These are phyloP conservation scores for Pestalotiopsis sp. DNA, from an alignment of 2,329 filamentous ascomycete species.

Conservation along the genomic window DNA sequence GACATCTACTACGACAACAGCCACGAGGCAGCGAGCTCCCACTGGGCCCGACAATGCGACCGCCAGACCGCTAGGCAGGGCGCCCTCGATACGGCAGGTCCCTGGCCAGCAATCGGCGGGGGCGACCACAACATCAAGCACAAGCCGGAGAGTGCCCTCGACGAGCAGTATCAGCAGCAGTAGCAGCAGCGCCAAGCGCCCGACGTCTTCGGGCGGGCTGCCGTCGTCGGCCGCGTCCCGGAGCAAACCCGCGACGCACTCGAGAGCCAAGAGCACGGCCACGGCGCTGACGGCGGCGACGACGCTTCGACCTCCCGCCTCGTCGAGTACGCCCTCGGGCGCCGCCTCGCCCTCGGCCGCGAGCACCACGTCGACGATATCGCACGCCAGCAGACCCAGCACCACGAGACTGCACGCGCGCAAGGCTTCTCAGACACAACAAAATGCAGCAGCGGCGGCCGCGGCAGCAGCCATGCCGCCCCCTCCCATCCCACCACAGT, in stretches of 20 bases:
- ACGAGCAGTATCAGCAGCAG: conserved; percentile 13
- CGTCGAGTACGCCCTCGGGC: conserved; percentile 20
- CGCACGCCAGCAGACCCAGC: conserved; percentile 22
- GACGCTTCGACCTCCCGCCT: conserved; percentile 33
- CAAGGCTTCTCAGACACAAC: conserved; percentile 15
- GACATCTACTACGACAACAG: background rate
- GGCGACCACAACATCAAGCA: conserved; percentile 2
- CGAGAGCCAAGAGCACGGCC: conserved; percentile 41
- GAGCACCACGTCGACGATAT: conserved; percentile 23
- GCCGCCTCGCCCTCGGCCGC: background rate
- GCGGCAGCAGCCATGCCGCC: background rate
- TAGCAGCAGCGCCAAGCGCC: conserved; percentile 18
- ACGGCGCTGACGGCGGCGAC: conserved; percentile 30
- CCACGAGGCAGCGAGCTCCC: background rate
- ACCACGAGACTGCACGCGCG: conserved; percentile 22
- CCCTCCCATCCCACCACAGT: conserved; percentile 13
- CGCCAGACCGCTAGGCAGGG: conserved; percentile 27
- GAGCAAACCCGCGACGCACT: conserved; percentile 30
- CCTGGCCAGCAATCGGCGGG: conserved; percentile 7
- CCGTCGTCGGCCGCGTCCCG: conserved; percentile 20
- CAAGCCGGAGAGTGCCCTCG: conserved; percentile 14
- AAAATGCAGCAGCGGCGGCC: background rate
- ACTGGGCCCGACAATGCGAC: conserved; percentile 21
- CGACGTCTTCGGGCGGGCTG: conserved; percentile 31
- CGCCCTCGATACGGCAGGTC: conserved; percentile 27